Base-by-base conservation (phyloP, 768 basidiomycete species). In the Psilocybe subaeruginosa region DNA sequence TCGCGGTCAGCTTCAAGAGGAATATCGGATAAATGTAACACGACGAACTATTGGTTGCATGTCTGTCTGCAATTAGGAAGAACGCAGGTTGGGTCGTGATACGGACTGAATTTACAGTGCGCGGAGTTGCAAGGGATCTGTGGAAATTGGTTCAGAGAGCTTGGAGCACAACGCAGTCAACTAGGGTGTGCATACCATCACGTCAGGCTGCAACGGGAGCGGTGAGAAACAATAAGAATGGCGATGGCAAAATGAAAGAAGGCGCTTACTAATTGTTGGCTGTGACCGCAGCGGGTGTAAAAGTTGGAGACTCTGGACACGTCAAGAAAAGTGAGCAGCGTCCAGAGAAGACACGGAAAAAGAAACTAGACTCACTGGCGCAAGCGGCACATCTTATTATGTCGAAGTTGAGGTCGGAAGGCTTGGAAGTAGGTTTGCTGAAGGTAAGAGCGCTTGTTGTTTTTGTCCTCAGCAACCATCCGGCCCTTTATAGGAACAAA, bases 71-170 rank as follows among this genome's bases (percentile, higher is more conserved):
- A 88, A 1, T 31, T 31, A 0, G 81, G 82, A 6, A 70, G 76
- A 0, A 60, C 68, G 56, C 85, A 86, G 37, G 67, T 70, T 1
- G 59, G 59, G 0, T 82, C 82, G 62, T 87, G 86, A 56, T 71
- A 75, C 0, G 84, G 78, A 54, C 85, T 87, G 67, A 87, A 86
- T 59, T 74, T 83, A 72, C 87, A 88, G 48, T 73, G 74, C 33
- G 64, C 62, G 58, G 70, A 75, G 9, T 78, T 74, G 70, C 86
- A 87, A 43, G 67, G 61, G 46, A 85, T 70, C 86, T 87, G 69
- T 41, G n/a, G 27, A n/a, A 29, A n/a, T 9, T 17, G 3, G 14
- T 7, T 11, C 2, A 17, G 49, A n/a, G 14, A 43, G 14, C 8
- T 16, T 35, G 33, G 7, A 11, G n/a, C 41, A 43, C 4, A 43